Conservation (phyloP, 208 protist species). For the Porcisia hertigi region DNA sequence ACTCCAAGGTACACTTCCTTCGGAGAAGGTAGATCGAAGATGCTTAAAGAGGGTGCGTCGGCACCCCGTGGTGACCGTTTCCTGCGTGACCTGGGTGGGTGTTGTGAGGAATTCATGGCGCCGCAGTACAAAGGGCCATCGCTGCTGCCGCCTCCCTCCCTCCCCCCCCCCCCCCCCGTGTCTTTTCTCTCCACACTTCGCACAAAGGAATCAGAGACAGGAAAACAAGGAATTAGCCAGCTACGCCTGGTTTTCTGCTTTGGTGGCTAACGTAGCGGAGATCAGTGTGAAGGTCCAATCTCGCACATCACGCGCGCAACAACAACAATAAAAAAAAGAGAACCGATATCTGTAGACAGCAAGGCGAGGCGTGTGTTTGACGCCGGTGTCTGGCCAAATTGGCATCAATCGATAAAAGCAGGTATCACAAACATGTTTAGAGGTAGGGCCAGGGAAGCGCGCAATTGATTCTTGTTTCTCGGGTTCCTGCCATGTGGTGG, state of each 20-base stretch:
- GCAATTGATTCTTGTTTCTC: too few species aligned
- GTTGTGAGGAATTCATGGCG: not conserved
- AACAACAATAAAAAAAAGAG: too few species aligned
- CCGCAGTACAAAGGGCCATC: not conserved
- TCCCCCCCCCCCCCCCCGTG: too few species aligned
- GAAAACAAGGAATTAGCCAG: not conserved
- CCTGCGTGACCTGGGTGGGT: not conserved
- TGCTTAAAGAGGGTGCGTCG: not conserved
- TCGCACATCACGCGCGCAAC: too few species aligned
- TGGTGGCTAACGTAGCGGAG: not conserved
- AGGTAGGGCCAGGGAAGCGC: too few species aligned
- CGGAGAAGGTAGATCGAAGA: constrained; percentile 7
- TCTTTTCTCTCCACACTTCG: not conserved
- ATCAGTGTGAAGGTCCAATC: not conserved
- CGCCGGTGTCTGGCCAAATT: too few species aligned
- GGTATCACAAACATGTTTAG: too few species aligned
- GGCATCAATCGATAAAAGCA: too few species aligned
- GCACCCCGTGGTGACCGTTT: not conserved
- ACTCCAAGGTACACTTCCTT: not conserved
- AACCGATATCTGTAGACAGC: too few species aligned
- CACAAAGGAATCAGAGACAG: not conserved
- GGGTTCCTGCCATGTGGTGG: too few species aligned
- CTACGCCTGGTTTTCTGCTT: not conserved
- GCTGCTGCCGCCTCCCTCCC: too few species aligned
- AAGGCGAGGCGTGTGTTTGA: too few species aligned